phyloP scores from a whole-genome alignment of 2,329 filamentous ascomycete species.

The Dothistroma pini region DNA sequence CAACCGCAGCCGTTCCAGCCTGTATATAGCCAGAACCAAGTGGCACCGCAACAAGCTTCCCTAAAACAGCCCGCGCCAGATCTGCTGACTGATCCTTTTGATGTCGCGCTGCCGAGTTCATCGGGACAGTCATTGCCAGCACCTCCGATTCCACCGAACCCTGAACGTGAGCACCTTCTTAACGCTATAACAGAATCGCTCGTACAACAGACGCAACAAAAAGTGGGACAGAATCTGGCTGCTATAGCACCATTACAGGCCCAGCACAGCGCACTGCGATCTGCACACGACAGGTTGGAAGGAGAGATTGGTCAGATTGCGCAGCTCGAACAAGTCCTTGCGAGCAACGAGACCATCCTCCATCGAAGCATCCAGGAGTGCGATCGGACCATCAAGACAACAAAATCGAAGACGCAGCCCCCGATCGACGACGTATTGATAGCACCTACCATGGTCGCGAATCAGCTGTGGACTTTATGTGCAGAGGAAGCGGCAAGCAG shows the following conservation, averaged over 20 bases:
- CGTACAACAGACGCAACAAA: conserved; percentile 63
- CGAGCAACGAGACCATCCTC: conserved; percentile 74
- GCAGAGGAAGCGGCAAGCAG: conserved; percentile 84
- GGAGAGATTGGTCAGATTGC: conserved; percentile 69
- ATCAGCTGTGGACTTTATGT: conserved; percentile 84
- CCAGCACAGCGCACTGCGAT: conserved; percentile 72
- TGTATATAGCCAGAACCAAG: conserved; percentile 19
- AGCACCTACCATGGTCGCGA: conserved; percentile 88
- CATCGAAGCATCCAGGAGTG: conserved; percentile 74
- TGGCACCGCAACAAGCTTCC: conserved; percentile 15
- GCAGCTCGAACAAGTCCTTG: conserved; percentile 65
- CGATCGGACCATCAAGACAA: conserved; percentile 70
- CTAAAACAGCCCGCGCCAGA: conserved; percentile 45
- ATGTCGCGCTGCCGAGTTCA: conserved; percentile 55
- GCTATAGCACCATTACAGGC: conserved; percentile 72
- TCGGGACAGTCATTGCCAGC: conserved; percentile 53
- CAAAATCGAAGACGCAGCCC: conserved; percentile 65
- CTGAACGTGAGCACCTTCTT: conserved; percentile 86
- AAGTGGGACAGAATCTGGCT: conserved; percentile 67
- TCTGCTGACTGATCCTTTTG: conserved; percentile 61
- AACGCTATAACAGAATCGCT: conserved; percentile 70
- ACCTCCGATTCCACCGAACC: conserved; percentile 90
- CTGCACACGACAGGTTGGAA: conserved; percentile 66
- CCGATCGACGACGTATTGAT: conserved; percentile 87
- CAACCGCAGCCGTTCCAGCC: conserved; percentile 13